Evolutionary conservation across 2,329 filamentous ascomycete genomes (phyloP), one percentile per base, ranked within the genome.

Genomic region (Phialophora chinensis): DNA sequence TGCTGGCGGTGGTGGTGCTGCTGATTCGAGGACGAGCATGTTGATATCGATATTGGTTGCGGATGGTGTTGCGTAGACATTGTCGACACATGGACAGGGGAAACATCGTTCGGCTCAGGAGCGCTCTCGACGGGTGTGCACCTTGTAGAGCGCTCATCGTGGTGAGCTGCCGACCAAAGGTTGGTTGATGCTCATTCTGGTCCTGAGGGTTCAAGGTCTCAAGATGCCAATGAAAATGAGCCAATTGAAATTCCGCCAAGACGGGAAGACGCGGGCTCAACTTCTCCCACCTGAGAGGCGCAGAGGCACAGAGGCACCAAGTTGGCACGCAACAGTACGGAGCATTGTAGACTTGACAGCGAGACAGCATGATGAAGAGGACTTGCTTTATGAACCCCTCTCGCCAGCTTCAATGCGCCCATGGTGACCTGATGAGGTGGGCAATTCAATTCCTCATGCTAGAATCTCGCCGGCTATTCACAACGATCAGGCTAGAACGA

Each of bases 41-140:
- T 8, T 44, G 38, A n/a, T 44, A 38, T n/a, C 23, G 38, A 25
- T n/a, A 20, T 47, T 58, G 61, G 42, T 42, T 59, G 38, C 38
- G 38, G 38, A 44, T 44, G 38, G 38, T 44, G 38, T 44, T 44
- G 53, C 63, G 68, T 2, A 70, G 57, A 63, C 68, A 70, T 17
- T 77, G 77, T 0, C 85, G 83, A 82, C 79, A 84, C 56, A 80
- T 85, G 11, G 78, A 83, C 31, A 77, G 81, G 0, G 77, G 81
- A 62, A 63, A 63, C 66, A 66, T 66, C 0, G 56, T 56, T 59
- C 10, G 7, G 49, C 17, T 53, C 47, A 38, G 12, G 27, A 64
- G 50, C 25, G 23, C 6, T 47, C 35, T 53, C 29, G 60, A 56
- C 1, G 60, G 60, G 17, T 56, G 33, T 6, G 47, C 23, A 11